Conservation (phyloP, 164 flowering plant genomes). For the Nelumbo lutea region DNA sequence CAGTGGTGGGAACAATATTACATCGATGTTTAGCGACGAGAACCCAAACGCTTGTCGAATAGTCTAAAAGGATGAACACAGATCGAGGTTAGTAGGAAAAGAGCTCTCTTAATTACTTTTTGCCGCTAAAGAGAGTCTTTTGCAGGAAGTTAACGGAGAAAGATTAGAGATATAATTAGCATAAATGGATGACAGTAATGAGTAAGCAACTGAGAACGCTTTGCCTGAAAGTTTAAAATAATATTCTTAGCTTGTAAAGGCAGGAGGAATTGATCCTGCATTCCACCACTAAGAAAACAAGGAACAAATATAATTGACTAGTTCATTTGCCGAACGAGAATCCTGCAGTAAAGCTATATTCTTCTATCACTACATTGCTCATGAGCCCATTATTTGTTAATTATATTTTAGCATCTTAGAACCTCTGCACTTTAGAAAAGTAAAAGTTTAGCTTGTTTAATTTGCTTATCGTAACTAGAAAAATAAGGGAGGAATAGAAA, state of each 20-base stretch:
- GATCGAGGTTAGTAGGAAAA: neutral
- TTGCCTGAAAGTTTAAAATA: slow-evolving; percentile 15
- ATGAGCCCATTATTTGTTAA: neutral
- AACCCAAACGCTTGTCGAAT: slow-evolving; percentile 90
- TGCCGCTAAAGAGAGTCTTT: slow-evolving; percentile 10
- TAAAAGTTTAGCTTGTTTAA: no score
- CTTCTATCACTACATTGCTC: slow-evolving; percentile 5
- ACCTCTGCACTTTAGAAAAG: neutral
- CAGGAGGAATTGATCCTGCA: slow-evolving; percentile 39
- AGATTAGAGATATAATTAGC: slow-evolving; percentile 10
- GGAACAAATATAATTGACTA: neutral
- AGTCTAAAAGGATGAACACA: slow-evolving; percentile 26
- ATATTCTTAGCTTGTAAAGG: slow-evolving; percentile 42
- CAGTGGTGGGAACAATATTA: slow-evolving; percentile 45
- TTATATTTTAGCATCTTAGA: neutral
- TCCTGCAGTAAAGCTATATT: slow-evolving; percentile 10
- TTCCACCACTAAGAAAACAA: slow-evolving; percentile 23
- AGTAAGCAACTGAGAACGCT: slow-evolving; percentile 4
- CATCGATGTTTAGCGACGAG: slow-evolving; percentile 86
- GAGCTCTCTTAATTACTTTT: slow-evolving; percentile 10
- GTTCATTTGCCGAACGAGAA: slow-evolving; percentile 11
- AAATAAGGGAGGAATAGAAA: no score
- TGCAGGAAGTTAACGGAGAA: slow-evolving; percentile 14
- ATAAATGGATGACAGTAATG: neutral
- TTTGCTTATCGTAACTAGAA: no score